Conservation (phyloP, 2,329 filamentous ascomycete genomes). For the Penicillium sp. region DNA sequence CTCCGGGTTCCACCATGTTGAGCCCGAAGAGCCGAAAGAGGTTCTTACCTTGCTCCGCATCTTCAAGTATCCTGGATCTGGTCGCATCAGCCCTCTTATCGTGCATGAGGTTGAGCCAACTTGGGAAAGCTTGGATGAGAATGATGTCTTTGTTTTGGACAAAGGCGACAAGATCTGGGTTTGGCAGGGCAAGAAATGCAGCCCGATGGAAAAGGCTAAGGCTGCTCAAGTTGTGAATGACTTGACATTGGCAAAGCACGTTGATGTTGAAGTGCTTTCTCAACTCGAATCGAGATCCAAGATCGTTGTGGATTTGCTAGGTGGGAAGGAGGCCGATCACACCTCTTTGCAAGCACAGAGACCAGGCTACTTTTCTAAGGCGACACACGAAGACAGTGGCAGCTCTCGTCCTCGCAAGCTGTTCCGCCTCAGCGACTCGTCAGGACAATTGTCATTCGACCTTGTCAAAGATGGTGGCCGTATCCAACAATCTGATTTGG, state of each 20-base stretch:
- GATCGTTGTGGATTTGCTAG: conserved; percentile 59
- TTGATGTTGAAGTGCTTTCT: conserved; percentile 65
- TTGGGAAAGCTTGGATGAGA: conserved; percentile 64
- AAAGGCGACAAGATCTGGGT: conserved; percentile 66
- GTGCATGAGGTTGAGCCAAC: conserved; percentile 65
- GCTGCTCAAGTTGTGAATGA: conserved; percentile 65
- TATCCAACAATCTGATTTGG: conserved; percentile 53
- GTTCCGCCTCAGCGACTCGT: conserved; percentile 64
- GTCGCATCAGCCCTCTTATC: conserved; percentile 53
- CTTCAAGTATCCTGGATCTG: conserved; percentile 59
- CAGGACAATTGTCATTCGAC: conserved; percentile 58
- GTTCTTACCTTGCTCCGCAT: conserved; percentile 59
- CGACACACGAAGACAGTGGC: conserved; percentile 3
- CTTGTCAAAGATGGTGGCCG: conserved; percentile 57
- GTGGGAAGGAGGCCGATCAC: conserved; percentile 47
- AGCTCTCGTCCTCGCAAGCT: conserved; percentile 46
- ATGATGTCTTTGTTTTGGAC: conserved; percentile 68
- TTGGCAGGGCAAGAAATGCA: conserved; percentile 67
- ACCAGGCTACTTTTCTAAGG: conserved; percentile 32
- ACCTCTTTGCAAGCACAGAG: conserved; percentile 45
- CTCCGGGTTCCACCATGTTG: conserved; percentile 66
- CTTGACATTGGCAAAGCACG: conserved; percentile 59
- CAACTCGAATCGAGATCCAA: conserved; percentile 55
- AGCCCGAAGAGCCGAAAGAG: conserved; percentile 48
- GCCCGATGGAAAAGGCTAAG: conserved; percentile 69